A percentile compares a stretch with the other conserved stretches of the same genome.
Conservation (phyloP, 768 basidiomycete species). For the Suillus variegatus region DNA sequence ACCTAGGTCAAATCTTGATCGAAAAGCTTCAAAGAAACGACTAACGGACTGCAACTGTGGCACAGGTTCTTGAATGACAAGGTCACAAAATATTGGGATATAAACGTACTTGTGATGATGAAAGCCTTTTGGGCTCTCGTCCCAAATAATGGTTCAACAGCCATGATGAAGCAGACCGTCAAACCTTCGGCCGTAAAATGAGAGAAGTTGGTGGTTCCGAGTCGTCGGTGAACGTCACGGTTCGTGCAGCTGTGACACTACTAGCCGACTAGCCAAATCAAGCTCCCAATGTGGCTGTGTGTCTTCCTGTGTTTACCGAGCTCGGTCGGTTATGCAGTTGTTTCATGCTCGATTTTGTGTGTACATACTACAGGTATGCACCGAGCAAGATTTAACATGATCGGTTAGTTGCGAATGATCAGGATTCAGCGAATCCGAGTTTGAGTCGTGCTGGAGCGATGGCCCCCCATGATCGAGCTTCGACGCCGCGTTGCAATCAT, state of each 20-base stretch:
- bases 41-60: constrained; percentile 61
- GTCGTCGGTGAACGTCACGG: neutral
- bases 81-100: neutral
- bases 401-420: neutral
- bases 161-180: constrained; percentile 47
- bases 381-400: neutral
- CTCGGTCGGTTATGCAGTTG: neutral
- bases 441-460: neutral
- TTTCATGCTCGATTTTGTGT: neutral
- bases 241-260: neutral
- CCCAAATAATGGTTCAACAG: constrained; percentile 68
- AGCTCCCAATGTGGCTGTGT: neutral
- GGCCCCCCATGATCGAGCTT: neutral
- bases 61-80: constrained; percentile 11
- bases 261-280: neutral
- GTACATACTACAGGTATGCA: neutral
- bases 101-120: constrained; percentile 63
- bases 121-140: constrained; percentile 75
- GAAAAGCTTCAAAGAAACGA: constrained; percentile 18
- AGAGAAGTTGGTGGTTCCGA: constrained; percentile 9
- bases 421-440: neutral
- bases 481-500: neutral
- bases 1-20: constrained; percentile 7
- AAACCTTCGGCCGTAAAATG: constrained; percentile 18
- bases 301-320: neutral